Evolutionary conservation across 2,329 filamentous ascomycete species (phyloP), one percentile per base, ranked within the genome.

Genomic region (Monosporascus sp.): DNA sequence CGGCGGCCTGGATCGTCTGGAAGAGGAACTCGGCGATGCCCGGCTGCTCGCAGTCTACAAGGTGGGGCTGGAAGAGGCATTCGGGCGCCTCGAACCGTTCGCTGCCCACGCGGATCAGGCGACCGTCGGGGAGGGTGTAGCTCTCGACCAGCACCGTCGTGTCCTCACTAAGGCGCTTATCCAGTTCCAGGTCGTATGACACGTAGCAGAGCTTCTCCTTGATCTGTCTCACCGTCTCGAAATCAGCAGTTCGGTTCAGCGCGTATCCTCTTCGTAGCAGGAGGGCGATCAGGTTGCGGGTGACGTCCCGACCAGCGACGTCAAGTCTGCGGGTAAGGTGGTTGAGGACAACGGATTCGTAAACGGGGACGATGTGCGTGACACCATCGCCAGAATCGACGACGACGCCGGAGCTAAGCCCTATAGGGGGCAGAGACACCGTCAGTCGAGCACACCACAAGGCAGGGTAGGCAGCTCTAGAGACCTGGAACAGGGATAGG

Each of bases 181-280:
- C 94, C 52, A 99, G 80, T 73, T 96, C 91, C 53, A 99, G 83
- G 72, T 99, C 94, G 78, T 97, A 99, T 14, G 92, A 97, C 53
- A 99, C 93, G 72, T 99, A 99, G 81, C 94, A 97, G 50, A 99
- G 88, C 81, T 99, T 99, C 80, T 99, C 94, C 78, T 99, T 99
- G 78, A 99, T 97, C 73, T 97, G 93, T 58, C 94, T 89, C 53
- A 99, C 94, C 4, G 94, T 99, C 75, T 99, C 94, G 72, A 99
- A 99, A 72, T 99, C 94, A 69, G 94, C 94, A 14, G 94, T 99
- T 71, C 94, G 86, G 83, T 99, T 99, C 58, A 99, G 85, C 37
- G 94, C 91, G 72, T 99, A 99, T 45, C 94, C 94, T 63, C 94
- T 86, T 67, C 94, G 90, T 54, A 96, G 83, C 20, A 99, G 86